Base-by-base conservation (phyloP, 2,329 filamentous ascomycete genomes). In the Fusarium oligoseptatum region DNA sequence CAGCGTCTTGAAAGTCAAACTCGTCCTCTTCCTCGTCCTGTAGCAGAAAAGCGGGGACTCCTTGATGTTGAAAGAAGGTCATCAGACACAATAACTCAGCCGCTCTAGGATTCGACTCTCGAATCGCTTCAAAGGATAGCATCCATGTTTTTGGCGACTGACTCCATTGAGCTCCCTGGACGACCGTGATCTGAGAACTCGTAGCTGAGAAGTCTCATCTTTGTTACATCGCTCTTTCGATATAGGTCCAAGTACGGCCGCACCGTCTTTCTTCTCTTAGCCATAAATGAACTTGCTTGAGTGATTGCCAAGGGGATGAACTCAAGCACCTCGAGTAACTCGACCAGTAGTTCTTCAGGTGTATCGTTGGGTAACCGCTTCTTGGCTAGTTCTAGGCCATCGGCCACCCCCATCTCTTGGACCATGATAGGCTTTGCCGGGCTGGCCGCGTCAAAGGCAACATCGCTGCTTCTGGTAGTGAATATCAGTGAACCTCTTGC, bases 271-370 rank as follows among this genome's bases (percentile, higher is more conserved):
- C 43, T 22, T 29, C 60, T 50, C 32, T 62, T 62, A 14, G 32
- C 14, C 11, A 62, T 62, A 9, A 62, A 52, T 4, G 60, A 32
- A 4, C 43, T 52, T 5, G 60, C 43, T 52, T 52, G 60, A 12
- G 60, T 62, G 20, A 50, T 62, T 37, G 60, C 43, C 43, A 62
- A 20, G 5, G 60, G 43, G 14, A 62, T 62, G n/a, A n/a, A 62
- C 20, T 62, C 43, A 3, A 62, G 22, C 12, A 12, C 14, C n/a
- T 62, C 41, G 3, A 62, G 60, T 15, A 62, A n/a, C 15, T 62
- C 20, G 2, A 62, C 10, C n/a, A 62, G 17, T 3, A 52, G 32
- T 10, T 52, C 20, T 37, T 52, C 20, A 11, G 43, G 15, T 12
- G 60, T 62, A 11, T 62, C 43, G 11, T 10, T 36, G 43, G 20